Evolutionary conservation across 2,329 filamentous ascomycete genomes (phyloP).

Genomic region (Cladosporium colombiae): DNA sequence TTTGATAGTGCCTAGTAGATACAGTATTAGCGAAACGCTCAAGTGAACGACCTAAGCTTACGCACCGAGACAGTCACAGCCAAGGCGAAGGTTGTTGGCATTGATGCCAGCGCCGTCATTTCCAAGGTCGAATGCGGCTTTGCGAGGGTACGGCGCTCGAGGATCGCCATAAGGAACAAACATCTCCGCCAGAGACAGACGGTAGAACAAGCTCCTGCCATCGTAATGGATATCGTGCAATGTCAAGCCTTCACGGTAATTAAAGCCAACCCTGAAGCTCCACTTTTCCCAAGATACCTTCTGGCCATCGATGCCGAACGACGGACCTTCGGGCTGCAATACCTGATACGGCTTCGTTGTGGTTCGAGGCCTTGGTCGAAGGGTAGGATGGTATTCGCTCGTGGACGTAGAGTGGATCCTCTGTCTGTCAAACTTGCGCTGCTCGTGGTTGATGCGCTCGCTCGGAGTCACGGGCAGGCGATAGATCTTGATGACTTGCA

Average conservation of each 20-base stretch:
- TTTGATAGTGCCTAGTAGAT: conserved; percentile 42
- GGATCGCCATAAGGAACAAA: conserved; percentile 62
- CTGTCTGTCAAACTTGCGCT: conserved; percentile 46
- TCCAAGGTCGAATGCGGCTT: conserved; percentile 72
- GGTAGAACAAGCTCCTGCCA: conserved; percentile 64
- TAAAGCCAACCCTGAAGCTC: conserved; percentile 68
- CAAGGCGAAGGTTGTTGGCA: conserved; percentile 67
- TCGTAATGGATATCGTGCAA: conserved; percentile 71
- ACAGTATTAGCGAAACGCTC: neutral
- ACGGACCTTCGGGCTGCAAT: conserved; percentile 65
- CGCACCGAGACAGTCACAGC: conserved; percentile 66
- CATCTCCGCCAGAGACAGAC: conserved; percentile 69
- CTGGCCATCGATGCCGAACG: conserved; percentile 55
- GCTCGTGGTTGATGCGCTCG: conserved; percentile 48
- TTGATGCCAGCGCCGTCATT: conserved; percentile 67
- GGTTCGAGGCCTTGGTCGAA: conserved; percentile 12
- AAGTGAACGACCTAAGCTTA: neutral
- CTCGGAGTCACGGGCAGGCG: conserved; percentile 58
- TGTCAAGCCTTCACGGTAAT: conserved; percentile 68
- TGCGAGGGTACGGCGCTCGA: conserved; percentile 65
- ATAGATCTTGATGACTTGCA: conserved; percentile 68
- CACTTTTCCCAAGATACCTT: conserved; percentile 50
- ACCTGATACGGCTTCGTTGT: conserved; percentile 66
- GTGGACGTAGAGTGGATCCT: conserved; percentile 55
- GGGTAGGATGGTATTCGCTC: conserved; percentile 20